Conservation (phyloP, 225 moss, liverwort and hornwort genomes). For the Ulota crispa region DNA sequence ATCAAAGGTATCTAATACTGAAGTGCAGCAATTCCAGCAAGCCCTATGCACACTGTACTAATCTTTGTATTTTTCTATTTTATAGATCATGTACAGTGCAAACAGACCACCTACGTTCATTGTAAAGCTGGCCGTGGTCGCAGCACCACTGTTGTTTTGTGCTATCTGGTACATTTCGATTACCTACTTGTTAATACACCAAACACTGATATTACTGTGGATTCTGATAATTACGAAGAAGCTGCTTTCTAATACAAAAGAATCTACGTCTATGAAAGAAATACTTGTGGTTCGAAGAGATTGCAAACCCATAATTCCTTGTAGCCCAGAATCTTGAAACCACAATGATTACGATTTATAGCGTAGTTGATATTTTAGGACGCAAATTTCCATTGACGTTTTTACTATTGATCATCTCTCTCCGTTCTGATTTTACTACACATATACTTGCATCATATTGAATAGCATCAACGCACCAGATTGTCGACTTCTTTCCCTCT, state of each 20-base stretch:
- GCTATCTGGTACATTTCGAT: conserved; percentile 69
- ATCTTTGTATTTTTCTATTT: background rate
- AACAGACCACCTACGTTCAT: conserved; percentile 88
- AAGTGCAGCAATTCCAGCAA: background rate
- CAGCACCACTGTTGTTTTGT: conserved; percentile 93
- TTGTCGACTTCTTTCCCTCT: background rate
- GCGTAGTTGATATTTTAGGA: background rate
- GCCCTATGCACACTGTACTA: background rate
- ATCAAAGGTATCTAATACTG: background rate
- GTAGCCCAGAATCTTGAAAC: background rate
- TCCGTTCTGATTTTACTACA: background rate
- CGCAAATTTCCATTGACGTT: background rate
- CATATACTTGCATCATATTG: background rate
- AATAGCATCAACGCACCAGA: background rate
- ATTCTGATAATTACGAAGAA: background rate
- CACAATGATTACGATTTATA: background rate
- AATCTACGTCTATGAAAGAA: background rate
- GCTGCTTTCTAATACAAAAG: background rate
- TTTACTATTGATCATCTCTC: background rate
- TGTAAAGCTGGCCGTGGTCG: conserved; percentile 97
- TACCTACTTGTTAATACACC: background rate
- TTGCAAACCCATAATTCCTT: background rate
- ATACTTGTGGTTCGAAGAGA: background rate
- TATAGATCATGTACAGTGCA: conserved; percentile 72
- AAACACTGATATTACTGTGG: background rate